These are phyloP conservation scores for Globisporangium perplexum DNA, from an alignment of 352 stramenopile species.

Conservation along the genomic window DNA sequence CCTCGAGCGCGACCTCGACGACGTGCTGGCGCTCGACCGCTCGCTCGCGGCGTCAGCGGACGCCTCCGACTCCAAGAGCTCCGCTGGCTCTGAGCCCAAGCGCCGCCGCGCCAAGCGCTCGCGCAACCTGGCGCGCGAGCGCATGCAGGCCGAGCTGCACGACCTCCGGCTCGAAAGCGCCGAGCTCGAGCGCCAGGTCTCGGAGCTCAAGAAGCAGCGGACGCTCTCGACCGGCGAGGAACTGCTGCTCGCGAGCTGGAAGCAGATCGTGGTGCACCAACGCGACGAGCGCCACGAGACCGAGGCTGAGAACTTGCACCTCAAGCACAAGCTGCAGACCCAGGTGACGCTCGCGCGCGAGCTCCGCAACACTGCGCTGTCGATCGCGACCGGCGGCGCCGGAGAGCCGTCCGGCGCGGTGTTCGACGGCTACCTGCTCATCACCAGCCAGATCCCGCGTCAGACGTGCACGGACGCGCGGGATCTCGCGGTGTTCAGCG, in stretches of 20 bases:
- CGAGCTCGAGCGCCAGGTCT: conserved; percentile 10
- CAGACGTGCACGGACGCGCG: conserved; percentile 1
- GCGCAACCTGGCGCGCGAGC: conserved; percentile 14
- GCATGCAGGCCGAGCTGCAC: conserved; percentile 15
- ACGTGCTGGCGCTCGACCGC: neutral
- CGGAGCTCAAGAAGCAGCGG: neutral
- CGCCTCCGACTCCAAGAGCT: neutral
- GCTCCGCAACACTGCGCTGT: neutral
- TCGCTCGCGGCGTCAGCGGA: too few relatives aligned
- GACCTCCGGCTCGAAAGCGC: conserved; percentile 14
- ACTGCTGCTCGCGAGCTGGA: neutral
- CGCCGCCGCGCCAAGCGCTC: neutral
- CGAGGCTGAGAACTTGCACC: conserved; percentile 4
- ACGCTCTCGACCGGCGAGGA: neutral
- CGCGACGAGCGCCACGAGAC: neutral
- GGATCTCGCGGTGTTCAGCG: conserved; percentile 1
- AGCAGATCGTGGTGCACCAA: conserved; percentile 1
- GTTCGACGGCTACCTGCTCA: neutral
- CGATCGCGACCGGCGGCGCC: neutral
- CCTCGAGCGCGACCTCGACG: neutral
- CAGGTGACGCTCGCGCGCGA: neutral
- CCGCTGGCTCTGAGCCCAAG: neutral
- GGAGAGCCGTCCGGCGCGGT: neutral
- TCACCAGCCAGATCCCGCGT: neutral
- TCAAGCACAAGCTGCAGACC: neutral